Evolutionary conservation across 306 rosid genomes (phyloP).

Genomic region (Glycine tomentella): DNA sequence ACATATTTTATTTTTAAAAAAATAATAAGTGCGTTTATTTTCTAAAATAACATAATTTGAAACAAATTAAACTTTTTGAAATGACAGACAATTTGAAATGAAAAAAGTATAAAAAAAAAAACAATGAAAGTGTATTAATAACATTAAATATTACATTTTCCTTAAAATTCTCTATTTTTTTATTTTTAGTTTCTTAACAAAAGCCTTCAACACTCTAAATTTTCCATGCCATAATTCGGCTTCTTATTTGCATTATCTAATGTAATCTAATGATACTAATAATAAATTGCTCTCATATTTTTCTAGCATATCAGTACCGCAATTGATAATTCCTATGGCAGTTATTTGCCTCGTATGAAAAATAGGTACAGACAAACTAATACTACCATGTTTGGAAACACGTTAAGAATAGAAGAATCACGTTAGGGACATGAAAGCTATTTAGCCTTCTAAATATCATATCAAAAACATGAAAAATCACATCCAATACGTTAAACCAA

Average conservation of each 20-base stretch:
- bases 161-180: too few species aligned
- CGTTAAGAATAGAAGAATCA: too few species aligned
- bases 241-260: neutral
- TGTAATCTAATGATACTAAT: neutral
- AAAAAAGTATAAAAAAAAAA: too few species aligned
- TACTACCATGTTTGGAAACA: neutral
- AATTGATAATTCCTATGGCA: slow-evolving; percentile 11
- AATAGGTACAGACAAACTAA: slow-evolving; percentile 22
- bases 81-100: too few species aligned
- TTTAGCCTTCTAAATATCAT: too few species aligned
- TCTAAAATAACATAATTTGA: neutral
- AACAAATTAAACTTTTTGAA: neutral
- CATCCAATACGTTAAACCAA: too few species aligned
- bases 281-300: slow-evolving; percentile 8
- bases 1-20: neutral
- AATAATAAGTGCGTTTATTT: neutral
- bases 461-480: too few species aligned
- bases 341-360: slow-evolving; percentile 28
- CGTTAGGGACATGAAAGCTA: too few species aligned
- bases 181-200: neutral
- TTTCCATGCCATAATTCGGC: slow-evolving; percentile 3
- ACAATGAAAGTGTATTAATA: too few species aligned
- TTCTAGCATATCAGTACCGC: slow-evolving; percentile 22
- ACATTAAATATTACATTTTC: neutral
- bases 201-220: neutral